phyloP scores from a whole-genome alignment of 306 rosid genomes.

The Canavalia ensiformis region DNA sequence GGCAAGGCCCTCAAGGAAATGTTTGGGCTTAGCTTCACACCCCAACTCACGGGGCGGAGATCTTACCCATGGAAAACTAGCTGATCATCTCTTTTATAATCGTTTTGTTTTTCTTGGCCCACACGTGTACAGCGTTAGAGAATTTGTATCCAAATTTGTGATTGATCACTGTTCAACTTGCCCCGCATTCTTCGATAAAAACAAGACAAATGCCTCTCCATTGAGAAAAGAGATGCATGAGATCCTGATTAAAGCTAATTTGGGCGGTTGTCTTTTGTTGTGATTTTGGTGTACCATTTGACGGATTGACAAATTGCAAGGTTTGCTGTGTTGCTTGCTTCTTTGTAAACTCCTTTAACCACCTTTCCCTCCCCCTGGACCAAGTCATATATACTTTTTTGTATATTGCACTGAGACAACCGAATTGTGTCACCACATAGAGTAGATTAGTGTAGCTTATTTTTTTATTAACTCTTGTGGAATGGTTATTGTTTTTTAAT shows the following conservation, averaged over 20 bases:
- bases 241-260: neutral
- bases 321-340: slow-evolving; percentile 46
- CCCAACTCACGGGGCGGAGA: slow-evolving; percentile 63
- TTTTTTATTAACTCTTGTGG: neutral
- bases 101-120: neutral
- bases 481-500: neutral
- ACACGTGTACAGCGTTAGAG: slow-evolving; percentile 52
- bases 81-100: slow-evolving; percentile 58
- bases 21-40: slow-evolving; percentile 93
- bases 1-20: slow-evolving; percentile 90
- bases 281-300: slow-evolving; percentile 43
- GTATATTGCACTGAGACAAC: slow-evolving; percentile 1
- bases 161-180: slow-evolving; percentile 32
- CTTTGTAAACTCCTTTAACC: neutral
- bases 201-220: slow-evolving; percentile 25
- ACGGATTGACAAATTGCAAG: slow-evolving; percentile 27
- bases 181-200: slow-evolving; percentile 31
- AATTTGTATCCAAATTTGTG: slow-evolving; percentile 37
- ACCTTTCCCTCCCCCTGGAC: slow-evolving; percentile 4
- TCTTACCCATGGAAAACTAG: slow-evolving; percentile 78
- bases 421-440: neutral
- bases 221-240: slow-evolving; percentile 29
- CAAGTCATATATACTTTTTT: slow-evolving; percentile 5
- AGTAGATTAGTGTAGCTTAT: neutral
- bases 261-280: slow-evolving; percentile 20